phyloP scores from a whole-genome alignment of 768 basidiomycete species.

The Rhodotorula graminis region DNA sequence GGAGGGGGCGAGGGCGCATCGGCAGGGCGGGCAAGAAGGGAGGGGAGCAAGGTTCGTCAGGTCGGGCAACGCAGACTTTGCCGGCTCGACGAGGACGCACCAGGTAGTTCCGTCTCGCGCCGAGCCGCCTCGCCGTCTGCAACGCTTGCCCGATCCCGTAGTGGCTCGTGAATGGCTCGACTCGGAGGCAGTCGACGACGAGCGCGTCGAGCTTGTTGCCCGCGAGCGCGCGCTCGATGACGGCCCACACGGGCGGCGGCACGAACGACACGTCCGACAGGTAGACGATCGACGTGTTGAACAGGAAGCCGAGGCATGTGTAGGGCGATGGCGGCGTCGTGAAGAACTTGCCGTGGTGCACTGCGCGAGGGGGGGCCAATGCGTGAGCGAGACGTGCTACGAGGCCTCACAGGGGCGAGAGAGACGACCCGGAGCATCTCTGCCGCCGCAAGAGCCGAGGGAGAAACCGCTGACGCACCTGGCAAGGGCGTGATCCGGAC shows the following conservation, averaged over 20 bases:
- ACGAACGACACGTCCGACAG: conserved; percentile 78
- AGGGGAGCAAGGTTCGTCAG: too few relatives aligned
- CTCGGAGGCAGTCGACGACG: conserved; percentile 70
- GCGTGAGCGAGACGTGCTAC: not conserved
- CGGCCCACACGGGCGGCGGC: conserved; percentile 64
- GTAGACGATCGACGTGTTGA: conserved; percentile 63
- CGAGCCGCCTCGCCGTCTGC: conserved; percentile 55
- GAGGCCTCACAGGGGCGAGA: too few relatives aligned
- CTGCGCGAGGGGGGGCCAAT: conserved; percentile 5
- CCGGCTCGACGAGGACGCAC: conserved; percentile 53
- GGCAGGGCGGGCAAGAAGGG: not conserved
- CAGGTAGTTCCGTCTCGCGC: conserved; percentile 63
- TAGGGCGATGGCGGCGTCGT: conserved; percentile 36
- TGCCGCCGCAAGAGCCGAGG: too few relatives aligned
- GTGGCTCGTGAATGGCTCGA: conserved; percentile 68
- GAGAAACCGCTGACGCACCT: conserved; percentile 35
- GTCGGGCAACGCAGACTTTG: too few relatives aligned
- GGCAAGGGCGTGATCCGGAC: conserved; percentile 45
- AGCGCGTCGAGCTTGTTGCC: conserved; percentile 21
- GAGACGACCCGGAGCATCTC: too few relatives aligned
- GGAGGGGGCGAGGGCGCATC: not conserved
- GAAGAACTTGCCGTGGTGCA: conserved; percentile 42
- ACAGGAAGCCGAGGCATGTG: conserved; percentile 44
- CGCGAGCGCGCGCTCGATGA: not conserved
- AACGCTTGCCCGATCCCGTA: conserved; percentile 67